phyloP scores from a whole-genome alignment of 1,139 yeast species.

The Entelexis paramagnoliae region DNA sequence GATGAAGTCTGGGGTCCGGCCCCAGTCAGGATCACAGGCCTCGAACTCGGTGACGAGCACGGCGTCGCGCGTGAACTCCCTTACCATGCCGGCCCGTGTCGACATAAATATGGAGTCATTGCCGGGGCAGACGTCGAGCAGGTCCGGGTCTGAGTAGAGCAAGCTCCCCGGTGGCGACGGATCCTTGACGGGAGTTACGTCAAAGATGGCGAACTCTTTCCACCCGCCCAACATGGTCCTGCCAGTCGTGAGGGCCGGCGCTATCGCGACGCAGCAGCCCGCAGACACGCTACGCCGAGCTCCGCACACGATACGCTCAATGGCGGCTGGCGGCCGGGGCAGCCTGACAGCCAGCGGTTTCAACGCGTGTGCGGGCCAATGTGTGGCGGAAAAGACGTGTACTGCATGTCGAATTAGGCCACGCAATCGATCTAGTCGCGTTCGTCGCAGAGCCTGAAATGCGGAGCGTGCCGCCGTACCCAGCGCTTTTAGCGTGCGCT shows the following conservation, averaged over 20 bases:
- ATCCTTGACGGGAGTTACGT: constrained; percentile 70
- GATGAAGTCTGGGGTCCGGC: constrained; percentile 52
- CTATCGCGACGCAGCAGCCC: no score
- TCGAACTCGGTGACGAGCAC: constrained; percentile 47
- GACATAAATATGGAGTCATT: constrained; percentile 50
- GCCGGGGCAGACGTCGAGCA: constrained; percentile 48
- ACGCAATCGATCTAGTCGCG: no score
- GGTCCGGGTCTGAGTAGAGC: constrained; percentile 51
- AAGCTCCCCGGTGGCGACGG: constrained; percentile 60
- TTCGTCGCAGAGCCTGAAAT: no score
- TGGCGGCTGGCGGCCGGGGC: no score
- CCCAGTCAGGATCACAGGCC: constrained; percentile 40
- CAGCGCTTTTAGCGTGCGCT: no score
- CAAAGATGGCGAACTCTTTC: constrained; percentile 87
- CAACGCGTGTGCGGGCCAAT: no score
- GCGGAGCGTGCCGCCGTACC: no score
- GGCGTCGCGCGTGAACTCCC: constrained; percentile 47
- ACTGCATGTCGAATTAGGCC: no score
- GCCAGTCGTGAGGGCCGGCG: no score
- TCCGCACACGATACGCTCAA: not conserved
- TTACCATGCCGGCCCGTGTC: constrained; percentile 45
- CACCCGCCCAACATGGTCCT: constrained; percentile 34
- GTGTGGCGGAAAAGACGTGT: no score
- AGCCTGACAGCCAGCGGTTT: no score
- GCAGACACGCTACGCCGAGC: not conserved